Evolutionary conservation across 495 filamentous ascomycete genomes (phyloP).

Genomic region (Xylaria bambusicola): DNA sequence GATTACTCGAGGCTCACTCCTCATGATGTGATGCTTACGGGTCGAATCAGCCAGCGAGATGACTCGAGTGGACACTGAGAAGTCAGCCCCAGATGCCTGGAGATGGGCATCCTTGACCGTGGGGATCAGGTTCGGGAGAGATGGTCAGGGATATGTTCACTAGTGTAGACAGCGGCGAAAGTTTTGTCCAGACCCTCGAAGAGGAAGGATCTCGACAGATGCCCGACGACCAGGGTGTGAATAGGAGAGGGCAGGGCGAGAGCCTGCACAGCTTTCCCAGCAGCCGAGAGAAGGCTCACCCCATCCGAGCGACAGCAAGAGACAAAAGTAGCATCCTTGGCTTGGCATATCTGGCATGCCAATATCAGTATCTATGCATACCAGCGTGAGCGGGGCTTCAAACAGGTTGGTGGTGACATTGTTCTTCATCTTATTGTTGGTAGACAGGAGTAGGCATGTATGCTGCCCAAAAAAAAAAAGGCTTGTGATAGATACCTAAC

Average conservation of each 20-base stretch:
- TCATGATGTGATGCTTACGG: constrained; percentile 18
- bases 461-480: too few species aligned
- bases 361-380: too few species aligned
- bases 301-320: neutral
- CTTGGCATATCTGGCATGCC: too few species aligned
- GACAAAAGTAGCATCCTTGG: too few species aligned
- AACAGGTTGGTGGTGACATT: too few species aligned
- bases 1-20: constrained; percentile 20
- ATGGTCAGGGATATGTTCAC: constrained; percentile 1
- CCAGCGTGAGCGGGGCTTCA: too few species aligned
- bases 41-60: neutral
- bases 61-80: neutral
- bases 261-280: constrained; percentile 2
- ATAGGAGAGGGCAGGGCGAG: neutral
- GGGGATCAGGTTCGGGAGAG: neutral
- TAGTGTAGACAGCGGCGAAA: neutral
- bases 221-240: neutral
- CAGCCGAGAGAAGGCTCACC: too few species aligned
- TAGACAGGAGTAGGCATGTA: too few species aligned
- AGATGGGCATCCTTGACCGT: constrained; percentile 7
- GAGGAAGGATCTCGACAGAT: neutral
- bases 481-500: too few species aligned
- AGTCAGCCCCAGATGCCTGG: constrained; percentile 10
- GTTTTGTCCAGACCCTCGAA: neutral
- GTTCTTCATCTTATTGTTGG: too few species aligned